Base-by-base conservation (phyloP, 495 filamentous ascomycete species). In the Hypoxylon lenormandii region DNA sequence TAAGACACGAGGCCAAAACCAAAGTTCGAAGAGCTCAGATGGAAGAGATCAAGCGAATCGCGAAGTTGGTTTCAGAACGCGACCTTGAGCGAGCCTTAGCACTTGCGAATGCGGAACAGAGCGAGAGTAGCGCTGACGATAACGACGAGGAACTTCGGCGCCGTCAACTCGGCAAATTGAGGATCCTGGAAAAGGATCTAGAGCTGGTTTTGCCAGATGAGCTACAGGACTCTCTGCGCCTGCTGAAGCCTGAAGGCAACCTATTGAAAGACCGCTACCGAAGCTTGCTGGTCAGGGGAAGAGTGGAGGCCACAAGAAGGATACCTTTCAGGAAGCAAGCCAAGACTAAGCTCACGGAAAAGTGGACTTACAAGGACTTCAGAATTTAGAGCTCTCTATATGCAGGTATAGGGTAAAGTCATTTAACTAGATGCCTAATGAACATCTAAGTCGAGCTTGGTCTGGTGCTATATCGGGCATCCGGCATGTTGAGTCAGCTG, bases 311-410 rank as follows among this genome's bases (percentile, higher is more conserved):
- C 18, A 83, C 95, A 71, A 90, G 88, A 76, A 87, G 88, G 8
- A 84, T 95, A 55, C 83, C 87, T 38, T 92, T 93, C 80, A 83
- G 82, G 63, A 94, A 91, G 84, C 91, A 94, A 80, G 83, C 86
- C 61, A 91, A 88, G 84, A 88, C 80, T 72, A 89, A 88, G 76
- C 74, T 88, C 21, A 97, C 92, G 13, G 96, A 97, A 86, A 98
- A 97, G 80, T 98, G 95, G 95, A 84, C 89, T 53, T 91, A 94
- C 76, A 98, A 98, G 82, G 95, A 98, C 78, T 98, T 97, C 81
- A 86, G 40, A 49, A 72, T 79, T 22, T 76, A 74, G 50, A 55
- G 30, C 21, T 30, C 40, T 13, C 38, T 61, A 53, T 22, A 46
- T 48, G 16, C 19, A 51, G 21, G n/a, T 45, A 2, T 22, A 23